phyloP scores from a whole-genome alignment of 2,329 filamentous ascomycete species.

The Trichoderma koningii region DNA sequence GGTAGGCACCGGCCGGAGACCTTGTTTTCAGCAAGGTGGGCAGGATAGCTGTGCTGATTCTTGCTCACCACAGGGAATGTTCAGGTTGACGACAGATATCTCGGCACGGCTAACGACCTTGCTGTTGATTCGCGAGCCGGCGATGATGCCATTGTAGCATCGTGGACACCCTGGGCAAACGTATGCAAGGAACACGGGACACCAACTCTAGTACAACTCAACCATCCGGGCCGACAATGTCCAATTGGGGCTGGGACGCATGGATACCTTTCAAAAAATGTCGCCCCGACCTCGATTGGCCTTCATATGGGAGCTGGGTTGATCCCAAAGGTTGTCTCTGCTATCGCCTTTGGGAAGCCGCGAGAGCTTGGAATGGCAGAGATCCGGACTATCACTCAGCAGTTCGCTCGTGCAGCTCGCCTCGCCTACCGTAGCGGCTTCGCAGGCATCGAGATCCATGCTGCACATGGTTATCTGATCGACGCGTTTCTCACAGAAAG shows the following conservation, averaged over 20 bases:
- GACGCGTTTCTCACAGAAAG: not conserved
- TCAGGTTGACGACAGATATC: not conserved
- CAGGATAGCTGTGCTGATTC: not conserved
- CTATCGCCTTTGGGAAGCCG: not conserved
- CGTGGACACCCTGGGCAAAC: not conserved
- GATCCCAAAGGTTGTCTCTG: not conserved
- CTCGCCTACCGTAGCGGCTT: not conserved
- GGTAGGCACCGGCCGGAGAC: not conserved
- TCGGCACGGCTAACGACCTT: not conserved
- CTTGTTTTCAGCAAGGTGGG: not conserved
- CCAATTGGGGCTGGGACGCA: not conserved
- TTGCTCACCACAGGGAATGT: not conserved
- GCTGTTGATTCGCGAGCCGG: not conserved
- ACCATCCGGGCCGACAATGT: not conserved
- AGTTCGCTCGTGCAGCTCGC: not conserved
- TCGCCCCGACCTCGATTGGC: not conserved
- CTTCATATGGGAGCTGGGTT: not conserved
- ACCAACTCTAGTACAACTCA: not conserved
- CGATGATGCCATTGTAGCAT: not conserved
- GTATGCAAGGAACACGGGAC: not conserved
- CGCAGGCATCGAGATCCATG: not conserved
- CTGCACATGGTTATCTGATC: not conserved
- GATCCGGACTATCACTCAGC: not conserved
- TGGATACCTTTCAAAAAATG: not conserved
- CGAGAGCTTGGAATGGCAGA: not conserved